These are phyloP conservation scores for Hanseniaspora occidentalis DNA, from an alignment of 805 yeast species.

Conservation along the genomic window DNA sequence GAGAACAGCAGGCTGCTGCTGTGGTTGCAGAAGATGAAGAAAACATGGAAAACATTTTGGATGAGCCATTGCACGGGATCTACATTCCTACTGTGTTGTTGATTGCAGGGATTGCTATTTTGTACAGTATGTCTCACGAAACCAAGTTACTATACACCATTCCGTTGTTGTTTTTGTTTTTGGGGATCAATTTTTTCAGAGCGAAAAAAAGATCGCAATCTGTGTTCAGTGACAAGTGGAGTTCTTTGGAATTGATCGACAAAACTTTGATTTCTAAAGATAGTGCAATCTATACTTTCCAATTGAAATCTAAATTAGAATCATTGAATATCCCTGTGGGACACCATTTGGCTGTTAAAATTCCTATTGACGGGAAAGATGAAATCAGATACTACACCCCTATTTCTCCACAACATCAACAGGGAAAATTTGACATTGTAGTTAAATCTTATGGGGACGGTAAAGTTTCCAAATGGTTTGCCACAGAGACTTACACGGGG, in stretches of 20 bases:
- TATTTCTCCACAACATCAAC: slow-evolving; percentile 54
- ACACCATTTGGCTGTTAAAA: slow-evolving; percentile 53
- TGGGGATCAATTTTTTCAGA: slow-evolving; percentile 23
- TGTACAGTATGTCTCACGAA: slow-evolving; percentile 31
- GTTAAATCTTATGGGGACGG: slow-evolving; percentile 70
- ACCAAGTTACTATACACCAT: slow-evolving; percentile 20
- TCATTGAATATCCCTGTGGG: slow-evolving; percentile 60
- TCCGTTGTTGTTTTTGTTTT: slow-evolving; percentile 28
- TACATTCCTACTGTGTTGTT: slow-evolving; percentile 56
- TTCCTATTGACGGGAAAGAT: slow-evolving; percentile 9
- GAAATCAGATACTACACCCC: slow-evolving; percentile 59
- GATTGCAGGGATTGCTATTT: slow-evolving; percentile 44
- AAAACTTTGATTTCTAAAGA: slow-evolving; percentile 62
- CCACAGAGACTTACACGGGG: slow-evolving; percentile 21
- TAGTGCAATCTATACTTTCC: slow-evolving; percentile 62
- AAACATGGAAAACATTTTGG: slow-evolving; percentile 41
- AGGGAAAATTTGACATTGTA: slow-evolving; percentile 64
- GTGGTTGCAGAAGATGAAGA: slow-evolving; percentile 8
- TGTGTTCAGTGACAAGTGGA: slow-evolving; percentile 42
- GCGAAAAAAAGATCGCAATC: slow-evolving; percentile 32
- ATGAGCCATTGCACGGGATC: slow-evolving; percentile 65
- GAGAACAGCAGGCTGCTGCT: background rate
- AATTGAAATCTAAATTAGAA: slow-evolving; percentile 47
- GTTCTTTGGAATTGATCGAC: slow-evolving; percentile 55
- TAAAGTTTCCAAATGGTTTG: slow-evolving; percentile 53